Base-by-base conservation (phyloP, 78 protist genomes). In the Cavenderia fasciculata region DNA sequence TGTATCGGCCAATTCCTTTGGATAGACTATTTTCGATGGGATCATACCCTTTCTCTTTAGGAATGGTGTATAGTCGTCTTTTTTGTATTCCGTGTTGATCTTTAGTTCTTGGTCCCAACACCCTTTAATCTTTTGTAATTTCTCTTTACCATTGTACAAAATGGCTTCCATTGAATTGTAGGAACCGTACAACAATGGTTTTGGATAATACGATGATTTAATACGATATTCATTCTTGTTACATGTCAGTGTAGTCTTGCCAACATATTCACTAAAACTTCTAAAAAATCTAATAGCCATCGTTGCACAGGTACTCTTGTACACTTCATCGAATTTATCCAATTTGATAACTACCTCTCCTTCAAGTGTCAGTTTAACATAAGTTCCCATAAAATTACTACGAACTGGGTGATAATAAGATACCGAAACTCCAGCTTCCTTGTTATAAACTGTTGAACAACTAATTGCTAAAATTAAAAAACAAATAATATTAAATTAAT, bases 251-350 rank as follows among this genome's bases (percentile, higher is more conserved):
- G 12, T 11, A 27, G 76, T 25, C 41, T 65, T 66, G 21, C 89
- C 89, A 21, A 23, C 52, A 31, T 68, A 82, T 44, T 82, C 89
- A 11, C 59, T 27, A 36, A 82, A 82, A 29, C 62, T 6, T 66
- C 89, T 65, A 41, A 82, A 82, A 4, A 82, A 12, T 61, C 89
- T 44, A 44, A 82, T 44, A 12, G 89, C 89, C 57, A 82, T 44
- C 12, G 57, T 41, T 14, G 77, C 71, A 0, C 27, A 19, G 3
- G 63, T 44, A 31, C 47, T 19, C 6, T 33, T 38, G 25, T 36
- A 56, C 19, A n/a, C 43, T 68, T 82, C 89, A 43, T 54, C 16
- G 18, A 51, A 43, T 43, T 82, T 82, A 4, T 51, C 89, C 2
- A 82, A 31, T 44, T 44, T 11, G 8, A 82, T 52, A n/a, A 18